Evolutionary conservation across 1,139 yeast genomes (phyloP), one percentile per base, ranked within the genome.

Genomic region (Kurtzmaniella quercitrusa): DNA sequence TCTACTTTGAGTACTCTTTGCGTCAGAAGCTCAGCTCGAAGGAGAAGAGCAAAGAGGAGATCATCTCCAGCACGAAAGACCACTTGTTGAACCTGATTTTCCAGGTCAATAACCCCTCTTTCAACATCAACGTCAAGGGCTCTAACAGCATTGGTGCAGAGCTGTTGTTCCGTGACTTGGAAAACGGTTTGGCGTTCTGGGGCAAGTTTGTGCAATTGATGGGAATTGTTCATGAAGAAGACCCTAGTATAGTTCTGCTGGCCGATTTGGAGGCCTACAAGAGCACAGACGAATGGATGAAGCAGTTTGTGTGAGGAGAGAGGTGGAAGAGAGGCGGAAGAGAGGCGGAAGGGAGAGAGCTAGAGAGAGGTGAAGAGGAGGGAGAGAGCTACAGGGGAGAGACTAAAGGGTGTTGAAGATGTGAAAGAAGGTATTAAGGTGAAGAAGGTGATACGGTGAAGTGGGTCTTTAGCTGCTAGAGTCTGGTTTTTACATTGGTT

Each of bases 251-350:
- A 43, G 52, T 77, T 15, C 55, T 60, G 39, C 68, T 66, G 38
- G 58, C 57, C 2, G 66, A 65, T 46, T 59, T 56, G 41, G 53
- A 60, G 21, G 60, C 62, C 23, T 70, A 79, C 42, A 52, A 50
- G 14, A 65, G 58, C 16, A 73, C 84, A 11, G 71, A 76, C 51
- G 62, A 57, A 15, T 76, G 76, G 77, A 64, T 72, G 54, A 58
- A 55, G 40, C 53, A 51, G 39, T 66, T 54, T 49, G 57, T 59
- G 11, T 27, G 31, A 27, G 31, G 31, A 27, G 31, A 27, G 14
- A 4, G 12, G 12, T 27, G 12, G 14, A 27, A 27, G 31, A n/a
- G 12, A 10, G 5, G 14, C 14, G 4, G 31, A 8, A 27, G 31
- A 27, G 14, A 4, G 12, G 12, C 10, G 12, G 14, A 27, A 27